Evolutionary conservation across 108 stramenopile genomes (phyloP).

Genomic region (Cyclotella kingstonii): DNA sequence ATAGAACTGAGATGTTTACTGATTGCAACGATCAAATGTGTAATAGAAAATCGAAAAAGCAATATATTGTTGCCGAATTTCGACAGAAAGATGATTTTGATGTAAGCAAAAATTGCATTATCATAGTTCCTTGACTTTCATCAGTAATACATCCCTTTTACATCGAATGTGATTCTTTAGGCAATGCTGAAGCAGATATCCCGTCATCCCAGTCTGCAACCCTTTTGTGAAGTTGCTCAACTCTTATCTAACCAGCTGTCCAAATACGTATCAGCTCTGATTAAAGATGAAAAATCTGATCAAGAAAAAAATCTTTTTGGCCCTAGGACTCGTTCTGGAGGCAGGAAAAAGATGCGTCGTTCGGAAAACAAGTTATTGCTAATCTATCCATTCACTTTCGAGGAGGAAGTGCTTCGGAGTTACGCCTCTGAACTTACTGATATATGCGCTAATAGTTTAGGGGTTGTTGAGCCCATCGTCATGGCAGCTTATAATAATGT

Average conservation of each 20-base stretch:
- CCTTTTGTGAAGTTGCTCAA: not conserved
- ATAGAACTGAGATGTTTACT: constrained; percentile 39
- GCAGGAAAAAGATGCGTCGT: constrained; percentile 14
- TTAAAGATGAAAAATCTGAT: constrained; percentile 30
- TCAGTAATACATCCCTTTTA: not conserved
- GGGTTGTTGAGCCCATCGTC: not conserved
- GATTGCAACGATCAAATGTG: constrained; percentile 13
- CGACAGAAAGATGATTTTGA: constrained; percentile 41
- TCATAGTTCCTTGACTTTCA: constrained; percentile 38
- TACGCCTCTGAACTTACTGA: constrained; percentile 44
- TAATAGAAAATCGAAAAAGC: constrained; percentile 4
- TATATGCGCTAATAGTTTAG: constrained; percentile 13
- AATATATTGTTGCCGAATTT: constrained; percentile 53
- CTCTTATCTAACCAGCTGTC: constrained; percentile 2
- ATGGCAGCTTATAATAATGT: not conserved
- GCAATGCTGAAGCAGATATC: constrained; percentile 22
- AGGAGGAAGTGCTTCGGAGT: constrained; percentile 38
- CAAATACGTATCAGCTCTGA: constrained; percentile 31
- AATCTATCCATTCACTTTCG: constrained; percentile 72
- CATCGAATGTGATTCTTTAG: not conserved
- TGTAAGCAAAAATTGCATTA: constrained; percentile 4
- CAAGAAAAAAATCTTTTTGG: constrained; percentile 13
- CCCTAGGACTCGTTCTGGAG: constrained; percentile 12
- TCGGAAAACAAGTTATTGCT: constrained; percentile 48
- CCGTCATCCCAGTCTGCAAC: not conserved